phyloP scores from a whole-genome alignment of 352 stramenopile species.

The Phytophthora idaei region DNA sequence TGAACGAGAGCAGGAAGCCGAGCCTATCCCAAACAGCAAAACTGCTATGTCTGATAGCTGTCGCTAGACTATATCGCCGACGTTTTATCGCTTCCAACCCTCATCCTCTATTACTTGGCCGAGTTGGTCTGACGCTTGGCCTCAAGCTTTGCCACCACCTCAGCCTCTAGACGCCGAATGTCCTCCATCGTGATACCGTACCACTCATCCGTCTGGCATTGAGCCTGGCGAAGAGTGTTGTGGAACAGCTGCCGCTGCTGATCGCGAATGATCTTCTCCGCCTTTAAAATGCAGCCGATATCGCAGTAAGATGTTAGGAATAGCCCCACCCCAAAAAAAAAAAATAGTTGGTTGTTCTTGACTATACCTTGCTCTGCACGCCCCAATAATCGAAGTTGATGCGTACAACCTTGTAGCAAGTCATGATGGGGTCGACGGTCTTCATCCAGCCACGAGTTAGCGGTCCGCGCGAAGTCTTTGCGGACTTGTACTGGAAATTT shows the following conservation, averaged over 20 bases:
- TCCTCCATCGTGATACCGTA: conserved; percentile 85
- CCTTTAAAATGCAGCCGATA: conserved; percentile 24
- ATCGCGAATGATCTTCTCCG: conserved; percentile 83
- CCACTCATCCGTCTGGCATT: conserved; percentile 85
- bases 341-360: background rate
- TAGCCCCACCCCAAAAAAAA: background rate
- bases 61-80: conserved; percentile 16
- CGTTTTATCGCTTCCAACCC: conserved; percentile 5
- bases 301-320: background rate
- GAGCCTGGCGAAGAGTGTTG: conserved; percentile 67
- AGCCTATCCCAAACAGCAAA: conserved; percentile 19
- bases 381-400: conserved; percentile 91
- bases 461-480: conserved; percentile 74
- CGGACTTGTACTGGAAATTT: conserved; percentile 62
- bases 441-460: conserved; percentile 70
- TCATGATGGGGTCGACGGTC: conserved; percentile 81
- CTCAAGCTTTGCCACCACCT: conserved; percentile 78
- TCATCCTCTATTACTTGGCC: conserved; percentile 44
- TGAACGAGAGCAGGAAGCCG: conserved; percentile 12
- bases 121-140: conserved; percentile 63
- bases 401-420: conserved; percentile 87
- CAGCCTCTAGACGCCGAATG: conserved; percentile 79
- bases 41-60: conserved; percentile 16
- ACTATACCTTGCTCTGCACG: conserved; percentile 70
- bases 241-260: conserved; percentile 87